Conservation (phyloP, 352 stramenopile species). For the Phytopythium delawarense region DNA sequence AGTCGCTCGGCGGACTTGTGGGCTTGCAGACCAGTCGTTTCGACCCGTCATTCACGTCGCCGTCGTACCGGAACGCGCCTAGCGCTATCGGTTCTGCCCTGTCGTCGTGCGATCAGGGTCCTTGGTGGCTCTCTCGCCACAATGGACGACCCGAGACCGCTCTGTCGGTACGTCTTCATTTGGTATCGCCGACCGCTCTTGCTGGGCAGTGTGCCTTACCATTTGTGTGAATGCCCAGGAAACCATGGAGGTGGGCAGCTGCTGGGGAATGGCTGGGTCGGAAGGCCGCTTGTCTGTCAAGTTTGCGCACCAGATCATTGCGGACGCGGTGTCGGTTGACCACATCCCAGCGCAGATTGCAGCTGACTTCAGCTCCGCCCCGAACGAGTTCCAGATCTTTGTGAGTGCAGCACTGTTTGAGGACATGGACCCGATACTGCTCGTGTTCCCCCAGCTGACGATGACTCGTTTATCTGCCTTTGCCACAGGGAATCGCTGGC, state of each 20-base stretch:
- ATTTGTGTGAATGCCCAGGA: conserved; percentile 27
- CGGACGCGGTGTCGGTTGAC: conserved; percentile 69
- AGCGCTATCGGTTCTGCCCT: conserved; percentile 32
- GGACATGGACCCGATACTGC: not conserved
- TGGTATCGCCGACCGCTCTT: not conserved
- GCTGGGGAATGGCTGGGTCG: conserved; percentile 60
- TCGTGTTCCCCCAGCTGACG: not conserved
- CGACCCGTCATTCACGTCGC: conserved; percentile 52
- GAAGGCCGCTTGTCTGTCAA: conserved; percentile 71
- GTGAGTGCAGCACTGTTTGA: conserved; percentile 17
- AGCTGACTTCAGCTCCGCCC: conserved; percentile 65
- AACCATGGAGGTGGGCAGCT: conserved; percentile 84
- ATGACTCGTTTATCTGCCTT: not conserved
- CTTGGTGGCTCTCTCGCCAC: conserved; percentile 75
- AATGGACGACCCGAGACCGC: conserved; percentile 74
- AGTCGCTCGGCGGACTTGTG: conserved; percentile 26
- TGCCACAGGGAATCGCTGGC: conserved; percentile 38
- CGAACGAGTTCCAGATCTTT: conserved; percentile 57
- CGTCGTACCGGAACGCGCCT: conserved; percentile 37
- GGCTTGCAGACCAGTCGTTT: conserved; percentile 14
- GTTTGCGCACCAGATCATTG: conserved; percentile 60
- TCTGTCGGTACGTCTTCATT: conserved; percentile 44
- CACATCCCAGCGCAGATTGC: conserved; percentile 73
- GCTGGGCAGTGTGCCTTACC: not conserved
- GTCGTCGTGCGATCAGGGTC: conserved; percentile 43